phyloP scores from a whole-genome alignment of 2,329 filamentous ascomycete species.

The Penicillium thymicola region DNA sequence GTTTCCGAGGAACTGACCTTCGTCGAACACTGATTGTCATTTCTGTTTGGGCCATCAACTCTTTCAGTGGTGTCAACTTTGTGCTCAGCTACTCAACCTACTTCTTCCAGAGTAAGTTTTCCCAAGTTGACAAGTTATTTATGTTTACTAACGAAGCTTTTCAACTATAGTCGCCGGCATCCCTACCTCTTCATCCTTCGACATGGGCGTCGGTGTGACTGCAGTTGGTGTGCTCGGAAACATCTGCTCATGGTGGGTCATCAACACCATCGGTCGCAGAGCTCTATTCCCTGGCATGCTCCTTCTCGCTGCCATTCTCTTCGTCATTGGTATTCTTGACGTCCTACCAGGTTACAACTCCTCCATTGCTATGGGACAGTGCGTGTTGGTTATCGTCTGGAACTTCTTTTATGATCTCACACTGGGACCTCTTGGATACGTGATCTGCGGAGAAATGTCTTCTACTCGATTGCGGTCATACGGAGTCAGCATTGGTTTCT shows the following conservation, averaged over 20 bases:
- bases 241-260: conserved; percentile 33
- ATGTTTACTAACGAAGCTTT: not conserved
- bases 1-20: conserved; percentile 10
- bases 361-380: conserved; percentile 4
- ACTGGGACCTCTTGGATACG: conserved; percentile 8
- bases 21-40: conserved; percentile 7
- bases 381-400: conserved; percentile 6
- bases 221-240: conserved; percentile 38
- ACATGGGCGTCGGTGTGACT: conserved; percentile 19
- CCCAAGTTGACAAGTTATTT: not conserved
- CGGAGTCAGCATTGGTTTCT: conserved; percentile 4
- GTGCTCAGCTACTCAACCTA: conserved; percentile 10
- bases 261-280: conserved; percentile 34
- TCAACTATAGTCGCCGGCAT: conserved; percentile 1
- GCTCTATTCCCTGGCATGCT: conserved; percentile 33
- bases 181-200: conserved; percentile 8
- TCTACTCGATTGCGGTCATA: conserved; percentile 6
- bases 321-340: conserved; percentile 23
- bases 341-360: conserved; percentile 3
- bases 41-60: conserved; percentile 6
- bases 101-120: conserved; percentile 7
- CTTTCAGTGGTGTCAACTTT: conserved; percentile 8
- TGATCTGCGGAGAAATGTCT: conserved; percentile 9
- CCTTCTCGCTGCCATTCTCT: conserved; percentile 29
- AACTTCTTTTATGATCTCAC: conserved; percentile 10